Evolutionary conservation across 495 filamentous ascomycete genomes (phyloP), one percentile per base, ranked within the genome.

Genomic region (Penicillium canariense): DNA sequence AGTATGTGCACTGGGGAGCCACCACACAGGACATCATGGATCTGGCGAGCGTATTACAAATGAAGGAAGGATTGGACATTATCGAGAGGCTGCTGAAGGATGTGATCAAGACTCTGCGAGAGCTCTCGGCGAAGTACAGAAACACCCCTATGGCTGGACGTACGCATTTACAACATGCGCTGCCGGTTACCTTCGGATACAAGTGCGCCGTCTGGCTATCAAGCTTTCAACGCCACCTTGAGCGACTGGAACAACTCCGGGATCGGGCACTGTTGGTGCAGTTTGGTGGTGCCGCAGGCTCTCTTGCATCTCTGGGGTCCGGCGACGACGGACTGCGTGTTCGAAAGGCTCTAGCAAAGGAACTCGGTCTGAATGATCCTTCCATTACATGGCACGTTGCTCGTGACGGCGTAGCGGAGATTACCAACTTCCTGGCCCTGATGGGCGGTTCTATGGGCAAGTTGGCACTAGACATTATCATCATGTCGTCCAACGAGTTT

Each of bases 21-120:
- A 80, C 78, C 11, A 81, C 78, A n/a, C 78, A 81, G 52, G 77
- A 81, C 57, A 79, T 81, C 39, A 79, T 78, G 74, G 78, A 81
- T 50, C 67, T 72, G 6, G 77, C 76, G 1, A 71, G 66, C 18
- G 65, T 81, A 8, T 59, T 81, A 17, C 78, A 81, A 54, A 78
- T 81, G 62, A 71, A 72, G 56, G 55, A 64, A 11, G 77, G 77
- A 0, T 61, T 81, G 14, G 66, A 62, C 5, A 66, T 79, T n/a
- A 67, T 80, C 6, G 68, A 75, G 32, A 32, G 58, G 25, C 56
- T 69, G 9, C 64, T 81, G 15, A 48, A 61, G 4, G 66, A 66
- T 2, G 58, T 78, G 22, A 69, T 74, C 30, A 46, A 54, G 22
- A 68, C 64, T 2, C 56, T 81, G 28, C 65, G 67, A 10, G 47